Base-by-base conservation (phyloP, 345 rosid genomes). In the Noccaea caerulescens region DNA sequence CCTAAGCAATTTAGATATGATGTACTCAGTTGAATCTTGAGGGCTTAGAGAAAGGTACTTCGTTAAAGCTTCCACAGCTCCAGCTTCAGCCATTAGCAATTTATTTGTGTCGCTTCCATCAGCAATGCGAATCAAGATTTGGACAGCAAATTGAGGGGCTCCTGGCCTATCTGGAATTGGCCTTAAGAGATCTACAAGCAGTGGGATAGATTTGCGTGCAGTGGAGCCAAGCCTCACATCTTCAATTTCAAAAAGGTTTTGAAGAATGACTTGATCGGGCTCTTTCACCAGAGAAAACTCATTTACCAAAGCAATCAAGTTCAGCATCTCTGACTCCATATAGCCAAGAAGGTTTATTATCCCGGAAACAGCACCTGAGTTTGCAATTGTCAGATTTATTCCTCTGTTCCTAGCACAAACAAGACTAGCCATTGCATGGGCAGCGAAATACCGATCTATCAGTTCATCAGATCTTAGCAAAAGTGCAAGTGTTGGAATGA, bases 351-450 rank as follows among this genome's bases (percentile, higher is more conserved):
- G 76, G 44, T 85, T 69, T 75, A 93, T 85, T 60, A 90, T 75
- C 49, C 97, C 97, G 59, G 87, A 77, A 79, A 86, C 82, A 63
- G 95, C 93, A 68, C 95, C 97, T 6, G 97, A 90, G 77, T 85
- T 90, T 71, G 97, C 90, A 72, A 87, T 77, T 23, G 88, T 71
- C 75, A 88, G 87, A 75, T 72, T 73, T 75, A 84, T 84, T 77
- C 88, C 96, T 77, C 83, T 82, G 71, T 73, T 84, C 58, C 84
- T 85, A 77, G 78, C 81, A 78, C 83, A 79, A 65, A 84, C 85
- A 70, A 93, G 89, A 82, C 93, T 88, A 61, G 90, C 85, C 83
- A 93, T 73, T 73, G 97, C 98, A 57, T 93, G 98, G 51, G 98
- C 90, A 68, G 95, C 84, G 64, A 93, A 93, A 77, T 70, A 90